Percentiles rank a stretch among this genome's conserved stretches.
Evolutionary conservation across 1,139 yeast genomes (phyloP).

Genomic region (Zygoascus meyerae): DNA sequence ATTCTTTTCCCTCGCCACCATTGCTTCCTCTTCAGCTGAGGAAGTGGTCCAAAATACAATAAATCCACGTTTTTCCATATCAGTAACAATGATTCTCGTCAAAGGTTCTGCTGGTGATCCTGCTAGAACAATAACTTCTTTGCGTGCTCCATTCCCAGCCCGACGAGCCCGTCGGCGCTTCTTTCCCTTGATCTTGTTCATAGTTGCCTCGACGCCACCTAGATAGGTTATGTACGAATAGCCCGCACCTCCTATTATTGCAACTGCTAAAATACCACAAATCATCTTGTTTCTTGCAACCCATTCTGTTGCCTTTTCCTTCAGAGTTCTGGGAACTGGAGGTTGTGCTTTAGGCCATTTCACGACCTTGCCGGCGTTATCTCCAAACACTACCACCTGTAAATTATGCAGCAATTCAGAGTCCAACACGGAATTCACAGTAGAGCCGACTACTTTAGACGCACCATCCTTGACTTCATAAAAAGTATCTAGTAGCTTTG

Average conservation of each 20-base stretch:
- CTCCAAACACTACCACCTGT: slow-evolving; percentile 16
- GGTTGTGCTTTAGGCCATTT: slow-evolving; percentile 22
- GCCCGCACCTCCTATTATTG: slow-evolving; percentile 22
- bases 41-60: slow-evolving; percentile 71
- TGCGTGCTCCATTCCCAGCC: slow-evolving; percentile 63
- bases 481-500: slow-evolving; percentile 23
- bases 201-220: slow-evolving; percentile 8
- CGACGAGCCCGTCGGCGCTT: slow-evolving; percentile 52
- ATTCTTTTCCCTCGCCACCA: slow-evolving; percentile 49
- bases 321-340: slow-evolving; percentile 24
- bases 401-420: slow-evolving; percentile 19
- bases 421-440: slow-evolving; percentile 22
- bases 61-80: slow-evolving; percentile 72
- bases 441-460: slow-evolving; percentile 19
- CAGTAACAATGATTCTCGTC: slow-evolving; percentile 63
- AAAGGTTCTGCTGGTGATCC: slow-evolving; percentile 78
- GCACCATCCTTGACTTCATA: slow-evolving; percentile 24
- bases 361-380: slow-evolving; percentile 7
- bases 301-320: slow-evolving; percentile 27
- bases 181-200: slow-evolving; percentile 7
- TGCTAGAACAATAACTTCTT: slow-evolving; percentile 64
- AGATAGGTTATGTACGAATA: slow-evolving; percentile 16
- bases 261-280: slow-evolving; percentile 23
- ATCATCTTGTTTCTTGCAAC: slow-evolving; percentile 24
- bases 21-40: slow-evolving; percentile 55